Evolutionary conservation across 306 rosid species (phyloP).

Genomic region (Cicer yamashitae): DNA sequence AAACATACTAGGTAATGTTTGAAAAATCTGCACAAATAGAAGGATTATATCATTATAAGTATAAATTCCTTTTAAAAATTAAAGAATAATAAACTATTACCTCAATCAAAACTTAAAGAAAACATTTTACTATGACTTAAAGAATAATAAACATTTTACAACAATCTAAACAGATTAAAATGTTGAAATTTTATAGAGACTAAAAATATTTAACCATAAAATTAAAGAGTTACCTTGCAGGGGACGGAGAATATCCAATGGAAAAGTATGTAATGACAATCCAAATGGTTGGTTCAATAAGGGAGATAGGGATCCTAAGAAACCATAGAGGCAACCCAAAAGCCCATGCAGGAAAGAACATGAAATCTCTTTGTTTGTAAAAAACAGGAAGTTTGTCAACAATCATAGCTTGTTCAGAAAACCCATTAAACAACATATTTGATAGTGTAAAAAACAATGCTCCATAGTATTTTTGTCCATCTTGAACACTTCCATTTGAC

Average conservation of each 20-base stretch:
- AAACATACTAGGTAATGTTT: constrained; percentile 55
- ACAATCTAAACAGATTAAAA: no score
- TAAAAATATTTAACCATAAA: no score
- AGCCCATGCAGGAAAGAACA: constrained; percentile 87
- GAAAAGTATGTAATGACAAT: constrained; percentile 68
- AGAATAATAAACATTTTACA: no score
- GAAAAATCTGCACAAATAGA: constrained; percentile 56
- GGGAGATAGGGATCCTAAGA: constrained; percentile 76
- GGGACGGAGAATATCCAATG: constrained; percentile 84
- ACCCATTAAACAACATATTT: constrained; percentile 78
- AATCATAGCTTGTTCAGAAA: constrained; percentile 63
- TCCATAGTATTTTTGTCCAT: constrained; percentile 69
- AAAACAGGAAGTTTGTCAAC: constrained; percentile 69
- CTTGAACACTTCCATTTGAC: constrained; percentile 57
- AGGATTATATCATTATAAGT: neutral
- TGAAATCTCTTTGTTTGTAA: constrained; percentile 74
- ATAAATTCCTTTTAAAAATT: neutral
- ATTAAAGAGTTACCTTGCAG: constrained; percentile 52
- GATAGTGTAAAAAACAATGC: constrained; percentile 66
- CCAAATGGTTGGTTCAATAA: constrained; percentile 75
- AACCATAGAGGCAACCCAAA: constrained; percentile 74
- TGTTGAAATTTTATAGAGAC: no score
- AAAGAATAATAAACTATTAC: neutral
- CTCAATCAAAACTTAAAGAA: neutral
- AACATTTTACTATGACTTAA: no score